phyloP scores from a whole-genome alignment of 805 yeast genomes.

The Kuraishia hungarica region DNA sequence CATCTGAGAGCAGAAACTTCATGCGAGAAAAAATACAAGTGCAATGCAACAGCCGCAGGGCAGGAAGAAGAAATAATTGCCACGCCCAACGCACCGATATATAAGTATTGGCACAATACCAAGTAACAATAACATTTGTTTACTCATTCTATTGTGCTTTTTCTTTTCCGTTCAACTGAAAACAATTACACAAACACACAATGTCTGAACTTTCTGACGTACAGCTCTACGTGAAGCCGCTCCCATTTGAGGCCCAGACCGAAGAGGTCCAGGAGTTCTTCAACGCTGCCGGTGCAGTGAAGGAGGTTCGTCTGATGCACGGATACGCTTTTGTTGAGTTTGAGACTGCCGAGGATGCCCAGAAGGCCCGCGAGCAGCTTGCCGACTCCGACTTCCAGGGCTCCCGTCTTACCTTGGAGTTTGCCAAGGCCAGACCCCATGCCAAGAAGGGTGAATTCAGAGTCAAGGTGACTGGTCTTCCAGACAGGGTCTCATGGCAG shows the following conservation, averaged over 20 bases:
- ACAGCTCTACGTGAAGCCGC: slow-evolving; percentile 29
- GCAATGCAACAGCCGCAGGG: too few species aligned
- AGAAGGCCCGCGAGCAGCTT: slow-evolving; percentile 38
- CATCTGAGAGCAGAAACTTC: background rate
- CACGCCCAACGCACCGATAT: too few species aligned
- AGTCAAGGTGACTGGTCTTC: slow-evolving; percentile 60
- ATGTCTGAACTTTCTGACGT: slow-evolving; percentile 24
- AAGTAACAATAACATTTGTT: too few species aligned
- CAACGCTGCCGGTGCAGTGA: slow-evolving; percentile 55
- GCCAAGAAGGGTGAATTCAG: slow-evolving; percentile 69
- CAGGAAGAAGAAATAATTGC: too few species aligned
- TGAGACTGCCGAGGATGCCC: slow-evolving; percentile 50
- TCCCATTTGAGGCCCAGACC: slow-evolving; percentile 24
- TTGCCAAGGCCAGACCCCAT: slow-evolving; percentile 43
- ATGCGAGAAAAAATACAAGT: background rate
- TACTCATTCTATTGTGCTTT: too few species aligned
- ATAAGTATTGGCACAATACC: too few species aligned
- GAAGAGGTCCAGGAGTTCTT: slow-evolving; percentile 56
- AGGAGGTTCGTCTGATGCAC: slow-evolving; percentile 62
- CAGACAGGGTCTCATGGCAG: slow-evolving; percentile 79
- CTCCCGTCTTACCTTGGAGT: slow-evolving; percentile 41
- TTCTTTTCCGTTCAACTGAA: background rate
- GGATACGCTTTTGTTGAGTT: slow-evolving; percentile 90
- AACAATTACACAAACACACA: background rate
- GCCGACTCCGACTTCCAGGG: slow-evolving; percentile 39